phyloP scores from a whole-genome alignment of 75 land plant genomes.

The Larix kaempferi region DNA sequence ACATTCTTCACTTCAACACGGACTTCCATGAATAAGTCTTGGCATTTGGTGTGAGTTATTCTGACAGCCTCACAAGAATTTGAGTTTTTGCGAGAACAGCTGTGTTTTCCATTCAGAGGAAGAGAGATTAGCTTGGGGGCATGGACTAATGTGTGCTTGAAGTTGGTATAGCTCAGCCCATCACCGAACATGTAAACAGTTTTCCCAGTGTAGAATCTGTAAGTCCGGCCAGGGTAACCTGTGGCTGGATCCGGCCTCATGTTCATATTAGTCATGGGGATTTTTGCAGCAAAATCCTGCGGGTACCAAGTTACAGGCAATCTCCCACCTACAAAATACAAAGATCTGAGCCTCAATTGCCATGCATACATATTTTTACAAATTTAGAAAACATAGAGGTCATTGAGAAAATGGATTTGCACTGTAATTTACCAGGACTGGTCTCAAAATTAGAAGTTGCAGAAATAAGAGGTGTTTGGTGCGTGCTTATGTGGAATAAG shows the following conservation, averaged over 20 bases:
- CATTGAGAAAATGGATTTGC: background rate
- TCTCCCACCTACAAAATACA: conserved; percentile 59
- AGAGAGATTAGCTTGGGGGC: conserved; percentile 23
- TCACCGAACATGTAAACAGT: conserved; percentile 71
- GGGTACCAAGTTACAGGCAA: conserved; percentile 84
- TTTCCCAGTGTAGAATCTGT: conserved; percentile 86
- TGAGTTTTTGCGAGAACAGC: conserved; percentile 24
- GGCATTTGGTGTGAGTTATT: conserved; percentile 18
- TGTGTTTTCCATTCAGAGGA: conserved; percentile 46
- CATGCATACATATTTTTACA: background rate
- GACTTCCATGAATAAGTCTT: conserved; percentile 32
- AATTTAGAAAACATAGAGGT: background rate
- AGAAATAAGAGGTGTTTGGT: background rate
- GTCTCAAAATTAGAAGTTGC: background rate
- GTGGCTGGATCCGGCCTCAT: conserved; percentile 79
- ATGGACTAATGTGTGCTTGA: conserved; percentile 55
- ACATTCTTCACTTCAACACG: conserved; percentile 45
- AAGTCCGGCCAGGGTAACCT: conserved; percentile 91
- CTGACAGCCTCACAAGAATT: conserved; percentile 4
- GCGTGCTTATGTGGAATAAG: no score
- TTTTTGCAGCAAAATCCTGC: conserved; percentile 55
- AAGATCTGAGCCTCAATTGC: background rate
- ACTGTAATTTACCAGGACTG: background rate
- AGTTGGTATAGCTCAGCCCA: conserved; percentile 83
- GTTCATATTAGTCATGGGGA: conserved; percentile 88